Evolutionary conservation across 495 filamentous ascomycete genomes (phyloP), one percentile per base, ranked within the genome.

Genomic region (Recurvomyces mirabilis): DNA sequence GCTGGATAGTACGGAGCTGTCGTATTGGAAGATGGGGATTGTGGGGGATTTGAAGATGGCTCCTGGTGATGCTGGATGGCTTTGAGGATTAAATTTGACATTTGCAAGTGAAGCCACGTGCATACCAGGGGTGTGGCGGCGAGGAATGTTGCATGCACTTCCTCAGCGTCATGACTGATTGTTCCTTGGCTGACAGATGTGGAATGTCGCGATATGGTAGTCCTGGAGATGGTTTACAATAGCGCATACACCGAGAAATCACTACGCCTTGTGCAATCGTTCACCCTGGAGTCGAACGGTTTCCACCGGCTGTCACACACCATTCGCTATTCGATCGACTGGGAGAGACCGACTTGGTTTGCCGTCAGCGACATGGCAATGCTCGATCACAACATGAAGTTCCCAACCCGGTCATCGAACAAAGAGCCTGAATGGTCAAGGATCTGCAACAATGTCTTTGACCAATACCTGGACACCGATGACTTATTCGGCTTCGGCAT

Each of bases 391-490:
- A 41, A 38, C 22, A 12, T 46, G 17, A 38, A 54, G 25, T 26
- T 41, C 60, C 46, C 46, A 30, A 63, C 63, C 50, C 61, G 61
- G 63, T 47, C 38, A 19, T 12, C 38, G 17, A 54, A 53, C 58
- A 63, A 65, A 63, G 61, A 62, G 23, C 48, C 49, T 17, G 50
- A 62, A 21, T 55, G 48, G 50, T 54, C 59, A 15, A 60, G 60
- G 28, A 30, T 54, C 21, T 60, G 57, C 48, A 59, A 66, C 38
- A 55, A 59, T 52, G 58, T 66, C 54, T 63, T 66, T 59, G 55
- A 64, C 28, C 58, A 63, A 36, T 63, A 63, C 43, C 52, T 64
- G 37, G 60, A 66, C 37, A 49, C 51, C 26, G 51, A 45, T 34
- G 60, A 59, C 37, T 53, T 49, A 10, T 61, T 65, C 47, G 55